Evolutionary conservation across 2,329 filamentous ascomycete genomes (phyloP).

Genomic region (Dothidotthia symphoricarpi): DNA sequence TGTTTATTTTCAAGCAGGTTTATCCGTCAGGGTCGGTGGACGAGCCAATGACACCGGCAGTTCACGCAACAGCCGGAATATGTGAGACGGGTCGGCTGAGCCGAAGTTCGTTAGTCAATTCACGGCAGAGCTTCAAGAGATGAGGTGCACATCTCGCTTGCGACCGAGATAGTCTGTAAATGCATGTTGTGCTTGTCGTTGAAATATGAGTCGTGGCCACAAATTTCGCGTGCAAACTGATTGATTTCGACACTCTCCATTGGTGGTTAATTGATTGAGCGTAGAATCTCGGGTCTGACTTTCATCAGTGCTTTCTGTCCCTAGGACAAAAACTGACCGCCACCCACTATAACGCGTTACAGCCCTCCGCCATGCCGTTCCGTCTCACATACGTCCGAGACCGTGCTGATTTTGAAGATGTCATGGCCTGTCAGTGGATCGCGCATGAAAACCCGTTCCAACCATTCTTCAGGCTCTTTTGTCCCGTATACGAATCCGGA

Average conservation of each 20-base stretch:
- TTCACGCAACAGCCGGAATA: neutral
- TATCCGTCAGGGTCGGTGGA: neutral
- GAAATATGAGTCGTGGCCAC: neutral
- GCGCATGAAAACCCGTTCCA: constrained; percentile 5
- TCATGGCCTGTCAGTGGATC: constrained; percentile 7
- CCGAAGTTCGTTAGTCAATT: too few species aligned
- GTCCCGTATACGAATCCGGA: constrained; percentile 1
- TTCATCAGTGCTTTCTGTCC: neutral
- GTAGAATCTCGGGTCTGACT: neutral
- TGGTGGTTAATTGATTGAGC: neutral
- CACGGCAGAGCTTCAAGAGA: neutral
- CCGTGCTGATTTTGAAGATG: constrained; percentile 10
- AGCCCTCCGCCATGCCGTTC: too few species aligned
- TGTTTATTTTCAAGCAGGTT: too few species aligned
- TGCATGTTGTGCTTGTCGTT: neutral
- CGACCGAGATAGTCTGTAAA: neutral
- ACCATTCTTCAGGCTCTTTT: constrained; percentile 8
- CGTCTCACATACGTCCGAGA: constrained; percentile 1
- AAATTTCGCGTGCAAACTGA: neutral
- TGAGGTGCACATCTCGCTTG: neutral
- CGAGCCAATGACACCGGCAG: constrained; percentile 1
- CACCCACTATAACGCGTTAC: neutral
- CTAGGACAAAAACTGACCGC: neutral
- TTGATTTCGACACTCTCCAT: neutral
- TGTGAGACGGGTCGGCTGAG: constrained; percentile 1